Evolutionary conservation across 2,329 filamentous ascomycete species (phyloP), one percentile per base, ranked within the genome.

Genomic region (Aspergillus novofumigatus): DNA sequence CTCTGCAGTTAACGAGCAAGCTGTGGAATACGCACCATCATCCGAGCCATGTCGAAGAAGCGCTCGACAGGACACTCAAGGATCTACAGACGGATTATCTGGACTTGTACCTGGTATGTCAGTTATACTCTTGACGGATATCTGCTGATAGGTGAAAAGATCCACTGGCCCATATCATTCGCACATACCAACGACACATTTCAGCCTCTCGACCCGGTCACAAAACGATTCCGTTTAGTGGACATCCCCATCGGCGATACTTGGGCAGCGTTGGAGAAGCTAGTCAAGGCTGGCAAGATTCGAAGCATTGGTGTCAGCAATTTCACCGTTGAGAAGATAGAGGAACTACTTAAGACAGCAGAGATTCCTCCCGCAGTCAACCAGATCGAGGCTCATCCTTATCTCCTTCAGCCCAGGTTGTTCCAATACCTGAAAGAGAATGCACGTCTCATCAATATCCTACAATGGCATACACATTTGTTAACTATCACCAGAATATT

Each of bases 321-420:
- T 29, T 69, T 84, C 53, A 78, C 79, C 54, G 78, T 75, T 11
- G 61, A 62, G 5, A 66, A 69, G 55, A 59, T 66, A 17, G 62
- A 69, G 38, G 62, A 69, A 14, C 57, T 73, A 26, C 60, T 72
- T 17, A 59, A 67, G 49, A 67, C 63, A 0, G 81, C 81, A n/a
- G 80, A 74, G 42, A 77, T 85, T 10, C 73, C 77, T 0, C 86
- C 86, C 0, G 83, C 82, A 2, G 80, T 83, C 56, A 88, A 89
- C 71, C 86, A 89, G 70, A 83, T 88, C 62, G 86, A 89, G 67
- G 83, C 83, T 47, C 85, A 88, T 67, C 84, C 86, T 0, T 88
- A 86, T 68, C 75, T 88, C 2, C 85, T 87, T 63, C 86, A 84
- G 63, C 72, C 75, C 0, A 73, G 78, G 4, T 73, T 89, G 7